Evolutionary conservation across 176 grass and related monocot species (phyloP), one percentile per base, ranked within the genome.

Genomic region (Microstegium vimineum): DNA sequence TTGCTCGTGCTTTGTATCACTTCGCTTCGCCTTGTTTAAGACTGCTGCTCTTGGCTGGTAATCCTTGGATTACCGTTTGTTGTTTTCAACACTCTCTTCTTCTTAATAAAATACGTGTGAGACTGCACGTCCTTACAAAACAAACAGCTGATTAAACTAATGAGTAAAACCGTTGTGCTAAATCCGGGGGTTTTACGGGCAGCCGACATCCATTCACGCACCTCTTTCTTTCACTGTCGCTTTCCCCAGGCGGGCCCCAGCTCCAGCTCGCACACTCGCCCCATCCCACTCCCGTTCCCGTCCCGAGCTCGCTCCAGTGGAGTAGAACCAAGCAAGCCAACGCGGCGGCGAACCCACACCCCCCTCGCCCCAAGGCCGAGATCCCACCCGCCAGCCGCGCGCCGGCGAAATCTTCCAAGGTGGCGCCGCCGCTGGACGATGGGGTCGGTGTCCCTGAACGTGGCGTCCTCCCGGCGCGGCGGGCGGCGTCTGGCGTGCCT

Each of bases 381-480:
- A 89, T 85, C 77, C 72, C 23, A 6, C 37, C 5, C 54, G 11
- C 51, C 31, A 20, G 73, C 49, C 40, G 28, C 27, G n/a, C n/a
- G 41, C 54, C 66, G 45, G 33, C 23, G 1, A 35, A 76, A 23
- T 22, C 38, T 59, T 59, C 10, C n/a, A n/a, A n/a, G n/a, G 12
- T 30, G 60, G 26, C 60, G 56, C n/a, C 17, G 51, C 47, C 45
- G 45, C 47, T n/a, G 5, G 30, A 26, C 40, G 11, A 99, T 99
- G 96, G 96, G 96, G 22, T 95, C 91, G 1, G 96, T 95, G 57
- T 91, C 93, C 35, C 89, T 95, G 46, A 93, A 98, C 46, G 56
- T 98, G 71, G 63, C 84, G 61, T 79, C 51, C 1, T 62, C 86
- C 72, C 79, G 86, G 69, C 84, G 88, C 37, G 74, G 86, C 66